phyloP scores from a whole-genome alignment of 2,329 filamentous ascomycete genomes.

The Tetracladium maxilliforme region DNA sequence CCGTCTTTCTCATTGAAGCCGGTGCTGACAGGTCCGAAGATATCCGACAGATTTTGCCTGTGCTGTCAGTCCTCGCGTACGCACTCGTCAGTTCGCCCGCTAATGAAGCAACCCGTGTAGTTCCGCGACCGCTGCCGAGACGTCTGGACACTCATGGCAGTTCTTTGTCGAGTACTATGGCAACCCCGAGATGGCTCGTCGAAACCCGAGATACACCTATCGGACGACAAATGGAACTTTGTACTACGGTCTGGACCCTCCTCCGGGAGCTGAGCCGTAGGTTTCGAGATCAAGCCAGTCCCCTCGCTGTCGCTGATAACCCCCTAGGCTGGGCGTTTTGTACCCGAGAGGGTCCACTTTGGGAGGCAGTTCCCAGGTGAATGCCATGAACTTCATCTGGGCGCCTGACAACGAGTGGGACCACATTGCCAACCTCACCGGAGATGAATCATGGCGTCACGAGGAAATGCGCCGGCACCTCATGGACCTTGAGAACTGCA shows the following conservation, averaged over 20 bases:
- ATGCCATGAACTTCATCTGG: conserved; percentile 20
- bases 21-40: conserved; percentile 29
- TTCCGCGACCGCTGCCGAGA: no score
- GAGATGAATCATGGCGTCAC: conserved; percentile 24
- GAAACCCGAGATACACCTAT: conserved; percentile 27
- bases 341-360: conserved; percentile 22
- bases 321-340: conserved; percentile 18
- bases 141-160: conserved; percentile 37
- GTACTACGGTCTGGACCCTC: conserved; percentile 13
- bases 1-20: conserved; percentile 35
- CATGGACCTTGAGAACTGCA: conserved; percentile 23
- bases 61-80: conserved; percentile 26
- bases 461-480: conserved; percentile 25
- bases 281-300: no score
- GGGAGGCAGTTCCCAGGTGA: conserved; percentile 19
- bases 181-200: conserved; percentile 22
- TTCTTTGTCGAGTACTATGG: conserved; percentile 39
- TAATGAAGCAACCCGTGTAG: no score
- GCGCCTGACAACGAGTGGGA: conserved; percentile 25
- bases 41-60: conserved; percentile 28
- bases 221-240: conserved; percentile 5
- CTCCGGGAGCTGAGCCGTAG: conserved; percentile 14
- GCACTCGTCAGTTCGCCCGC: no score
- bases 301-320: no score
- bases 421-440: conserved; percentile 22